Base-by-base conservation (phyloP, 2,329 filamentous ascomycete species). In the Fusarium vanettenii region DNA sequence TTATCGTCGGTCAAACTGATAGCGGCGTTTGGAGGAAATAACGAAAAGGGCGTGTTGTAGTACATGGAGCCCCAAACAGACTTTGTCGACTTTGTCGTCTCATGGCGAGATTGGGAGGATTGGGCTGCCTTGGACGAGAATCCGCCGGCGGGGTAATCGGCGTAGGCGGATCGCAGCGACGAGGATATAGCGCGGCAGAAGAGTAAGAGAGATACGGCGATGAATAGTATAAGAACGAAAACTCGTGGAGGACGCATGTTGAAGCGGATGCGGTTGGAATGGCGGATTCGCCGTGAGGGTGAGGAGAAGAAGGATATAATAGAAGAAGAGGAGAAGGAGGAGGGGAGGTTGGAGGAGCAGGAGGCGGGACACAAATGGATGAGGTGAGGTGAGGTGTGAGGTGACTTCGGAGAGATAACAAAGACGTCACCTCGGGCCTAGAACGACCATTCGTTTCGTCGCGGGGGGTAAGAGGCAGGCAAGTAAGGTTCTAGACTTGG, bases 1-100 rank as follows among this genome's bases (percentile, higher is more conserved):
- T 99, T 99, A 84, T 99, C 97, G 83, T 98, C 95, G 80, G 95
- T 98, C 71, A 99, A 89, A 82, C 94, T 98, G 81, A 99, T 98
- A 79, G 97, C 94, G 57, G 97, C 97, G 74, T 97, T 98, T 5
- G 95, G 95, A 6, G 96, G 95, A 81, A 99, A 99, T 25, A 99
- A 91, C 22, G 94, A 95, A 74, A 95, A 94, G 1, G 95, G 92
- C 6, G 92, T 88, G 69, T 91, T 91, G 82, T 94, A 93, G 73
- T 92, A 92, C 83, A 94, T 91, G 73, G 94, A 85, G 43, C 82
- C 79, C 75, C 82, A 82, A 43, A 82, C 72, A 8, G 81, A 79
- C 52, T 77, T 79, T 52, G 71, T 70, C 29, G 76, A 60, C 57
- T 66, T 73, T 41, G 48, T 35, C 31, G 66, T 64, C 31, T 70